These are phyloP conservation scores for Saururus chinensis DNA, from an alignment of 164 flowering plant species.

Conservation along the genomic window DNA sequence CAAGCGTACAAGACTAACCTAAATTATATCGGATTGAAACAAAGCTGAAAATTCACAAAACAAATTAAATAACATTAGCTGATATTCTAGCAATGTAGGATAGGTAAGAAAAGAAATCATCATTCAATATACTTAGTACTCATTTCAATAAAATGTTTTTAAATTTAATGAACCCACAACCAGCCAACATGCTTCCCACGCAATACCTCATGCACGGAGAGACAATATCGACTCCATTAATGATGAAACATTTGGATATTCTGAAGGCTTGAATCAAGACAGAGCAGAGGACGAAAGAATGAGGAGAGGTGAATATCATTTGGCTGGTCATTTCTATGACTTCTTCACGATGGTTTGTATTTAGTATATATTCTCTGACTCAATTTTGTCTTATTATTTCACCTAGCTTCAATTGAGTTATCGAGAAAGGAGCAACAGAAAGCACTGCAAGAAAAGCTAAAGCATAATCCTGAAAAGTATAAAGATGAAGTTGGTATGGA, in stretches of 20 bases:
- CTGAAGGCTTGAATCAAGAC: slow-evolving; percentile 71
- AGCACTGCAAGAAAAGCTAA: slow-evolving; percentile 60
- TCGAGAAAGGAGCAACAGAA: slow-evolving; percentile 88
- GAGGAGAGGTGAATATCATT: slow-evolving; percentile 74
- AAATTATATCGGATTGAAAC: too few species aligned
- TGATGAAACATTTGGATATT: slow-evolving; percentile 96
- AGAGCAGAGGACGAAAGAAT: slow-evolving; percentile 88
- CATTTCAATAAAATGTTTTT: too few species aligned
- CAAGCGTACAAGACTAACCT: too few species aligned
- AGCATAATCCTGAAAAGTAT: slow-evolving; percentile 27
- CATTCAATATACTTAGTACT: too few species aligned
- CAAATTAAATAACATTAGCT: too few species aligned
- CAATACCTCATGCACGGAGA: slow-evolving; percentile 54
- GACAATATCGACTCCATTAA: slow-evolving; percentile 52
- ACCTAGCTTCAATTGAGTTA: slow-evolving; percentile 77
- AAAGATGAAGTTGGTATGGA: slow-evolving; percentile 32
- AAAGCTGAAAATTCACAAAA: too few species aligned
- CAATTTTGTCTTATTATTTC: not conserved
- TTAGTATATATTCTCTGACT: not conserved
- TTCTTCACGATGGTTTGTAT: not conserved
- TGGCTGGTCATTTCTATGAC: too few species aligned
- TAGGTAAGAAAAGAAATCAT: too few species aligned
- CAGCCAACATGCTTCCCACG: too few species aligned
- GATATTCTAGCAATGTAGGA: too few species aligned
- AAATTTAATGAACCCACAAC: too few species aligned